phyloP scores from a whole-genome alignment of 805 yeast species.

The Candida chilensis region DNA sequence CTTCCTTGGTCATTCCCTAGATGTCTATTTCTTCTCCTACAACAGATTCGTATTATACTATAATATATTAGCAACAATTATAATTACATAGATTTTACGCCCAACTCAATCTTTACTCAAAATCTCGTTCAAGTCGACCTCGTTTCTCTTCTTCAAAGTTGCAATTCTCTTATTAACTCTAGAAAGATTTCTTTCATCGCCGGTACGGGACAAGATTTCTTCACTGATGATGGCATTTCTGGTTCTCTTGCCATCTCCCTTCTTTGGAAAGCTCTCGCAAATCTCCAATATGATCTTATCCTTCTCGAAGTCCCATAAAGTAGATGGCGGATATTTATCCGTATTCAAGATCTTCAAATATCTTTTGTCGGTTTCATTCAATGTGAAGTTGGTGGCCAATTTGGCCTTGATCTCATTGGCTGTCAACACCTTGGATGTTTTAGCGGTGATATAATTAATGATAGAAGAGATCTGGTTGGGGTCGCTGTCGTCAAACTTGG shows the following conservation, averaged over 20 bases:
- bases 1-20: too few relatives aligned
- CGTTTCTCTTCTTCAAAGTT: neutral
- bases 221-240: neutral
- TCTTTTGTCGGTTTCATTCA: neutral
- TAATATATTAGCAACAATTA: too few relatives aligned
- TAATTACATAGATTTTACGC: too few relatives aligned
- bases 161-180: neutral
- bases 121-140: neutral
- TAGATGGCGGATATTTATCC: constrained; percentile 1
- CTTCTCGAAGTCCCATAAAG: neutral
- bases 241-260: neutral
- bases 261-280: neutral
- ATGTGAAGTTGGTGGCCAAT: neutral
- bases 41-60: too few relatives aligned
- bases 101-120: too few relatives aligned
- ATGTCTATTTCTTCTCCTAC: too few relatives aligned
- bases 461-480: too few relatives aligned
- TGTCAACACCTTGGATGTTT: neutral
- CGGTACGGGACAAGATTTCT: neutral
- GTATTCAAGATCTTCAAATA: neutral
- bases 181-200: neutral
- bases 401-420: neutral
- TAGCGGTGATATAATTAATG: too few relatives aligned
- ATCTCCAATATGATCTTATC: neutral
- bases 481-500: too few relatives aligned